These are phyloP conservation scores for Gnaphalium uliginosum DNA, from an alignment of 129 eudicot genomes.

Conservation along the genomic window DNA sequence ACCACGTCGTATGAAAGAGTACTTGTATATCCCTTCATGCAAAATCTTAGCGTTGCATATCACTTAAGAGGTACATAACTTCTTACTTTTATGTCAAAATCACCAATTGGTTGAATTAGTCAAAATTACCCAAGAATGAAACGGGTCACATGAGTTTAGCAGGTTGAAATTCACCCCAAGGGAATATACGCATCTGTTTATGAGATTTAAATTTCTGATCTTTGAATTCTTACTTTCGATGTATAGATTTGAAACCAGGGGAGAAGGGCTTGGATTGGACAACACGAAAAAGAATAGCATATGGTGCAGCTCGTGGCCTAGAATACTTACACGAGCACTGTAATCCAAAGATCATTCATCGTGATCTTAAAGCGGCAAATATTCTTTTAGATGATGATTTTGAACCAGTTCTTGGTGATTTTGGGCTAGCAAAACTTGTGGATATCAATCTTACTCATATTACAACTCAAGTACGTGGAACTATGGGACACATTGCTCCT, in stretches of 20 bases:
- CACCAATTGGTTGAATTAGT: background rate
- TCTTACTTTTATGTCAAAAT: constrained; percentile 6
- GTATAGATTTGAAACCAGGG: constrained; percentile 69
- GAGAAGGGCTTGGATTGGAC: constrained; percentile 88
- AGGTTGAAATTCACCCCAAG: background rate
- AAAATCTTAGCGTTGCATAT: constrained; percentile 80
- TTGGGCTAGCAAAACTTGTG: constrained; percentile 82
- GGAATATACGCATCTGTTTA: background rate
- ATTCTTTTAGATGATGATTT: constrained; percentile 78
- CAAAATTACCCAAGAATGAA: background rate
- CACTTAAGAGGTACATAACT: constrained; percentile 67
- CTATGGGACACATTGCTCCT: constrained; percentile 99
- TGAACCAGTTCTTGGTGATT: constrained; percentile 91
- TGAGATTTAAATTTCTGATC: background rate
- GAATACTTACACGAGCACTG: constrained; percentile 93
- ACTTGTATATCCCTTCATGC: constrained; percentile 90
- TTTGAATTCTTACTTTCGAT: background rate
- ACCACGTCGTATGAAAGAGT: constrained; percentile 80
- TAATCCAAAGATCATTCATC: constrained; percentile 88
- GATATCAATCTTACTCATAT: constrained; percentile 74
- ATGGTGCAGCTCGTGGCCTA: constrained; percentile 87
- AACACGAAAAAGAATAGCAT: constrained; percentile 73
- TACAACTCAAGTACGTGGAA: constrained; percentile 95
- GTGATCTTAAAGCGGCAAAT: constrained; percentile 91
- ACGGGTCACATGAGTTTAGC: background rate